These are phyloP conservation scores for Agastache rugosa DNA, from an alignment of 257 asterid genomes.

Conservation along the genomic window DNA sequence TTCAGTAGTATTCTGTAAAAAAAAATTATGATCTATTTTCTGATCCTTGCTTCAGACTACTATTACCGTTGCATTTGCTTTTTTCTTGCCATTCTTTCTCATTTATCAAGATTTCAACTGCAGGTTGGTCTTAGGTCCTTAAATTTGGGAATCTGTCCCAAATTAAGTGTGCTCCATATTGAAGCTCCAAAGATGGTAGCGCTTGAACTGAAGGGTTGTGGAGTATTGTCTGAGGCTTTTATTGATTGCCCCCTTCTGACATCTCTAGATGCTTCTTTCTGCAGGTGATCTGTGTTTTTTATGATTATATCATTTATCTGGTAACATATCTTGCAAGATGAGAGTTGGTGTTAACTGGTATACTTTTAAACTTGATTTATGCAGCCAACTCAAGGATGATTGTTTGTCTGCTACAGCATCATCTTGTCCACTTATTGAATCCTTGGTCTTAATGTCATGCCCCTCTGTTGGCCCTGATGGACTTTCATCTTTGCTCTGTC, in stretches of 20 bases:
- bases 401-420: constrained; percentile 84
- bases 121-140: constrained; percentile 94
- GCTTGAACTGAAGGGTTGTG: constrained; percentile 97
- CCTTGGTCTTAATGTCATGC: constrained; percentile 90
- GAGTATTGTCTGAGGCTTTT: constrained; percentile 81
- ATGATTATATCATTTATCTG: background rate
- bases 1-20: background rate
- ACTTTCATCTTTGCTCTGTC: constrained; percentile 67
- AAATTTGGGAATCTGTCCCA: constrained; percentile 98
- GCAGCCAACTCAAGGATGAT: constrained; percentile 94
- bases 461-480: constrained; percentile 88
- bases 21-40: background rate
- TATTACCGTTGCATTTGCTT: background rate
- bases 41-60: background rate
- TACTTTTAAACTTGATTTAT: constrained; percentile 12
- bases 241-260: constrained; percentile 83
- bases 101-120: constrained; percentile 28
- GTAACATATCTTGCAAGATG: background rate
- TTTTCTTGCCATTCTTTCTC: constrained; percentile 15
- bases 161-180: constrained; percentile 68
- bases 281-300: constrained; percentile 53
- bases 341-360: constrained; percentile 11
- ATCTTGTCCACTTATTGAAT: constrained; percentile 82
- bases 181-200: constrained; percentile 87
- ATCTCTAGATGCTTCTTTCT: constrained; percentile 95